Base-by-base conservation (phyloP, 441 rosid species). In the Aleurites moluccanus region DNA sequence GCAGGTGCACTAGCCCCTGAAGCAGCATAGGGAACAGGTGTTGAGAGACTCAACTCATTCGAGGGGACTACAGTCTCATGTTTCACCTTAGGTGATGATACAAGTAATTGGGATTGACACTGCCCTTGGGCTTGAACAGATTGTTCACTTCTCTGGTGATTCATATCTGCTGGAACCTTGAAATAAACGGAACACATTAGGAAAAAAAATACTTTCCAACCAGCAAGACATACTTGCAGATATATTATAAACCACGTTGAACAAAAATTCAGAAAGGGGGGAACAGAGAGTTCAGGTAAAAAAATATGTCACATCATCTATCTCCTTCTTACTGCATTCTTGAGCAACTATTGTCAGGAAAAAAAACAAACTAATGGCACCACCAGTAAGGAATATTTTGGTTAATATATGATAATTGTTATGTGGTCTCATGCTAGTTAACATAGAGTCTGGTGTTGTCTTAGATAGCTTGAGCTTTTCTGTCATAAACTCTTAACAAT, bases 111-210 rank as follows among this genome's bases (percentile, higher is more conserved):
- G 77, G 83, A 56, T 67, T 88, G 86, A 55, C 78, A 76, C 72
- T 79, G 97, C 73, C 85, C 79, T 79, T 85, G 92, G 77, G 73
- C 77, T 50, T 81, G 89, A 35, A 62, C 70, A 78, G 83, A 79
- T 63, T 85, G 78, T 64, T 86, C 88, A 75, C 75, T 83, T 85
- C 70, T 81, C 72, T 79, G 85, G 69, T 79, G 82, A 77, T 81
- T 88, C 73, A 83, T 44, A 83, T 92, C 97, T 89, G 90, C 93
- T 80, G 87, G 83, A 71, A 84, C 88, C 98, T 92, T 91, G 83
- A 88, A 83, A 84, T 78, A 80, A 88, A 88, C 73, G 77, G 78
- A 81, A 75, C 70, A 66, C 18, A 73, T 88, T 83, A 86, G 88
- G 74, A 66, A 80, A 75, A n/a, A 13, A 64, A 72, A 59, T 72